phyloP scores from a whole-genome alignment of 352 stramenopile genomes.

The Paralagenidium karlingii region DNA sequence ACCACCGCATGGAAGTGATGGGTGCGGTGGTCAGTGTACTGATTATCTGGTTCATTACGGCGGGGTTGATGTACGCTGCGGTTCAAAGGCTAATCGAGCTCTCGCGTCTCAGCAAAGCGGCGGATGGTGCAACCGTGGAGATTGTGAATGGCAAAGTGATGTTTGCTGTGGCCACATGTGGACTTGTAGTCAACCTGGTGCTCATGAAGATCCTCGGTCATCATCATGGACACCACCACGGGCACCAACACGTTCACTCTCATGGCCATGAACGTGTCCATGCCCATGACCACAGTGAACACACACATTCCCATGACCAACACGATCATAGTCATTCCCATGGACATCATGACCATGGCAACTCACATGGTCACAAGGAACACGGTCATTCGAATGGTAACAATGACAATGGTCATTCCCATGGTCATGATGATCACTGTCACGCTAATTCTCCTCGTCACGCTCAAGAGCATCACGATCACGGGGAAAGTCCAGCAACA shows the following conservation, averaged over 20 bases:
- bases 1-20: constrained; percentile 92
- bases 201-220: constrained; percentile 89
- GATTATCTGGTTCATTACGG: constrained; percentile 90
- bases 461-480: too few species aligned
- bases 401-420: too few species aligned
- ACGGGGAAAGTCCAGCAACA: too few species aligned
- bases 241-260: constrained; percentile 24
- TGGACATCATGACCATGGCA: constrained; percentile 15
- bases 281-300: constrained; percentile 17
- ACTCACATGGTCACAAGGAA: constrained; percentile 12
- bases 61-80: constrained; percentile 85
- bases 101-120: constrained; percentile 10
- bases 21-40: constrained; percentile 91
- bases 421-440: too few species aligned
- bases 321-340: constrained; percentile 11
- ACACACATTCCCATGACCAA: constrained; percentile 12
- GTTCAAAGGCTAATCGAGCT: constrained; percentile 66
- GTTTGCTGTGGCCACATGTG: constrained; percentile 88
- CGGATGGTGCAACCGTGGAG: too few species aligned
- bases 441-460: too few species aligned
- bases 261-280: constrained; percentile 33
- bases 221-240: constrained; percentile 30
- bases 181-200: constrained; percentile 90
- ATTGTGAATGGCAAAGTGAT: constrained; percentile 91
- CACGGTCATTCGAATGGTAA: too few species aligned